phyloP scores from a whole-genome alignment of 2,329 filamentous ascomycete species.

The Aspergillus sp. region DNA sequence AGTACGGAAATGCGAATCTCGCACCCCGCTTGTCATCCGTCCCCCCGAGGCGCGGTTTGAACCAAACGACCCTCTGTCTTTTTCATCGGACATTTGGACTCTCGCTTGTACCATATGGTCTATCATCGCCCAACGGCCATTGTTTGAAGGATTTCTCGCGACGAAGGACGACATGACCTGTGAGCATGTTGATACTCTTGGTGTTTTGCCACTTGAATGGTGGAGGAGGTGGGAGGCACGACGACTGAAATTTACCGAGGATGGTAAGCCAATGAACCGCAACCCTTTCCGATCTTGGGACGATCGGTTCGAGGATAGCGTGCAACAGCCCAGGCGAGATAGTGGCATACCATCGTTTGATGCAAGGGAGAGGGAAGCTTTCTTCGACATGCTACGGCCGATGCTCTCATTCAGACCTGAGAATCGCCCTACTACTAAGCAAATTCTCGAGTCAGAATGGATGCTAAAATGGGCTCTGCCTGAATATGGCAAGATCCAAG shows the following conservation, averaged over 20 bases:
- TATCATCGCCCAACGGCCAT: conserved; percentile 18
- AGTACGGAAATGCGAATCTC: no score
- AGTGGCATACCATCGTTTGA: conserved; percentile 16
- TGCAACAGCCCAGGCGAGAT: conserved; percentile 21
- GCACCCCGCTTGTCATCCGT: conserved; percentile 11
- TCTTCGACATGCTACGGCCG: conserved; percentile 18
- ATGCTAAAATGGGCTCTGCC: conserved; percentile 22
- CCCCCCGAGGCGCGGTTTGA: conserved; percentile 13
- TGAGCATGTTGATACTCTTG: conserved; percentile 11
- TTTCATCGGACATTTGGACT: conserved; percentile 21
- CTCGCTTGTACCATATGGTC: conserved; percentile 20
- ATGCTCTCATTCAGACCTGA: conserved; percentile 23
- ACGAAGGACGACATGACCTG: conserved; percentile 9
- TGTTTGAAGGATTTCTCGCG: conserved; percentile 7
- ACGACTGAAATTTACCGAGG: conserved; percentile 16
- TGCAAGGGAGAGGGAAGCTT: conserved; percentile 15
- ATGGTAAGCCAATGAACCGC: no score
- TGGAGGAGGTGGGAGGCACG: conserved; percentile 14
- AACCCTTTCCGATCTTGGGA: conserved; percentile 17
- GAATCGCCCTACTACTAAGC: conserved; percentile 15
- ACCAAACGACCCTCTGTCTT: conserved; percentile 10
- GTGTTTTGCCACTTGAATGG: conserved; percentile 12
- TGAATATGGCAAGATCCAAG: no score
- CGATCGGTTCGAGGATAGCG: conserved; percentile 18
- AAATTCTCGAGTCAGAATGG: conserved; percentile 22